Base-by-base conservation (phyloP, 1,139 yeast species). In the Candida glucosophila region DNA sequence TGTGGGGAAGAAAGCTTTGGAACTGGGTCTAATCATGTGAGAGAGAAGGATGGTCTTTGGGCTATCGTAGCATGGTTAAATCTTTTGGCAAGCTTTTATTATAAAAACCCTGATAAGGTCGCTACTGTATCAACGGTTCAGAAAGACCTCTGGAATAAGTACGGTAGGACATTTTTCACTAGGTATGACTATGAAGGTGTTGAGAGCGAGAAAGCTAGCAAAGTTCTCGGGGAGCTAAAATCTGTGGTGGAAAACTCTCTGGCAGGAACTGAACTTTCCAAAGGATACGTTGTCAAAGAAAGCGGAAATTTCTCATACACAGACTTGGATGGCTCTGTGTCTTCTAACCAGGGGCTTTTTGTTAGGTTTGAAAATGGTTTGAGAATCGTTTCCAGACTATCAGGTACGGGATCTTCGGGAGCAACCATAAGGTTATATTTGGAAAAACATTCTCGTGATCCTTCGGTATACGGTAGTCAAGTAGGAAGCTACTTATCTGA, bases 1-100 rank as follows among this genome's bases (percentile, higher is more conserved):
- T 92, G 98, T 59, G 98, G 98, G 39, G 98, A 90, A 58, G 98
- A 90, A 58, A 80, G 94, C 22, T 90, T 90, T 45, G 98, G 98
- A 47, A 90, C 98, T 15, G 98, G 98, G 21, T 85, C 96, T 14
- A 81, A 90, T 58, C 98, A 90, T 50, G 81, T 92, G 37, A 80
- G 98, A 52, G 98, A 90, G 55, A 90, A 90, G 58, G 98, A 90
- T 54, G 98, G 98, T 34, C 58, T 90, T 33, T 90, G 98, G 98
- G 98, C 98, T 16, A 73, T 90, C 47, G 72, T 83, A 35, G 97
- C 98, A 3, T 90, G 98, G 98, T 72, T 92, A 47, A 92, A 92
- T 47, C 82, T 90, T 32, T 69, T 90, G 45, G 97, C 97, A 11
- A 85, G 79, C 26, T 79, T 73, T 49, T 77, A 77, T 44, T 54